These are phyloP conservation scores for Fusarium avenaceum DNA, from an alignment of 2,329 filamentous ascomycete genomes.

Conservation along the genomic window DNA sequence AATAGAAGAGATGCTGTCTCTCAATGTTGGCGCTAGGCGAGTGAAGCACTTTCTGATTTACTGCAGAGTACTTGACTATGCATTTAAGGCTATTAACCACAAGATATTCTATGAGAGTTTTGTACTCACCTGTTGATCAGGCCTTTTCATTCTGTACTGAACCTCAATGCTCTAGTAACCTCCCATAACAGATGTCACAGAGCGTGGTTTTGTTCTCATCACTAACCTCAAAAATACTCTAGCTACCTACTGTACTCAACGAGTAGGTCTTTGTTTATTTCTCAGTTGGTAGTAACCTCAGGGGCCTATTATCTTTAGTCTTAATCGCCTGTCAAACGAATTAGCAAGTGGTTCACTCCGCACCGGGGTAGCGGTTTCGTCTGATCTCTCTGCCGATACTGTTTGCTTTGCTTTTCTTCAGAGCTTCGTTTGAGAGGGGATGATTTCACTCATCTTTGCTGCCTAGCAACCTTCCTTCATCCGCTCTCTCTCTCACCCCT, in stretches of 20 bases:
- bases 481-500: not conserved
- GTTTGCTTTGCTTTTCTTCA: not conserved
- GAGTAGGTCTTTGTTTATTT: not conserved
- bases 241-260: not conserved
- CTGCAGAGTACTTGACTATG: not conserved
- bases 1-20: conserved; percentile 41
- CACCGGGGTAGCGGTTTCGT: not conserved
- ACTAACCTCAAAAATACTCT: not conserved
- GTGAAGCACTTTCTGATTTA: not conserved
- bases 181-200: not conserved
- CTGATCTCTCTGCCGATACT: not conserved
- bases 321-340: not conserved
- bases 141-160: not conserved
- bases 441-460: not conserved
- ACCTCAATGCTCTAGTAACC: too few relatives aligned
- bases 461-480: not conserved
- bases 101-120: not conserved
- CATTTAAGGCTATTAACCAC: too few relatives aligned
- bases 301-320: not conserved
- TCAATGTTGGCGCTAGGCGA: not conserved
- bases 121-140: not conserved
- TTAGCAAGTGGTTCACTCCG: not conserved
- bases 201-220: not conserved
- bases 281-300: not conserved
- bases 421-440: conserved; percentile 1